Base-by-base conservation (phyloP, 768 basidiomycete genomes). In the Neoboletus brunneissimus region DNA sequence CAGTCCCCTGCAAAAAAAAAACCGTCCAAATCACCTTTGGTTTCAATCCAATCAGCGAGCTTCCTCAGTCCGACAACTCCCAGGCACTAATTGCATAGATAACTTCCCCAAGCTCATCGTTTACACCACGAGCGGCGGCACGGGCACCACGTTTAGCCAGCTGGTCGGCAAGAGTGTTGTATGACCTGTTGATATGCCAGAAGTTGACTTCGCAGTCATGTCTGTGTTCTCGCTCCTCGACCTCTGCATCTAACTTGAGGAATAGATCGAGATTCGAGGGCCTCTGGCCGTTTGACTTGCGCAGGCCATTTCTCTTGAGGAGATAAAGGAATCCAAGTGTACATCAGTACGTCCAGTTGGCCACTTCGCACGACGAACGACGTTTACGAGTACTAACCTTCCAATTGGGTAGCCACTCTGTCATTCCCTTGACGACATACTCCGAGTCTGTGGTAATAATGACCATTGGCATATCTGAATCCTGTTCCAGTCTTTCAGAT, bases 141-240 rank as follows among this genome's bases (percentile, higher is more conserved):
- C 38, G 35, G 10, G 55, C 56, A 11, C 31, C 59, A 31, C 15
- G 8, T 16, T 60, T 70, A 0, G 67, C 69, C 43, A 57, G 18
- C 34, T 11, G 8, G 27, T 72, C 69, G 8, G 69, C 65, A 8
- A 67, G 42, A 3, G 18, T 13, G 53, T 73, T 73, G 42, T 59
- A 56, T 22, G 58, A 49, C 43, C 67, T 56, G 8, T 27, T 27
- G 48, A 73, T 54, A 29, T 68, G 64, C 58, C 65, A 66, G 45
- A 72, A 73, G 2, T 45, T 54, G 37, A 73, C 59, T 18, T 34
- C 52, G 43, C 45, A 59, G 22, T 13, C 25, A 31, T 42, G 55
- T 37, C 22, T 12, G 15, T n/a, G 25, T 11, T 58, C 48, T 12
- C n/a, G 27, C 3, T 18, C 9, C 34, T 43, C 35, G 3, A 57